These are phyloP conservation scores for Chytridiales sp. DNA, from an alignment of 371 early-diverging fungal species.

Conservation along the genomic window DNA sequence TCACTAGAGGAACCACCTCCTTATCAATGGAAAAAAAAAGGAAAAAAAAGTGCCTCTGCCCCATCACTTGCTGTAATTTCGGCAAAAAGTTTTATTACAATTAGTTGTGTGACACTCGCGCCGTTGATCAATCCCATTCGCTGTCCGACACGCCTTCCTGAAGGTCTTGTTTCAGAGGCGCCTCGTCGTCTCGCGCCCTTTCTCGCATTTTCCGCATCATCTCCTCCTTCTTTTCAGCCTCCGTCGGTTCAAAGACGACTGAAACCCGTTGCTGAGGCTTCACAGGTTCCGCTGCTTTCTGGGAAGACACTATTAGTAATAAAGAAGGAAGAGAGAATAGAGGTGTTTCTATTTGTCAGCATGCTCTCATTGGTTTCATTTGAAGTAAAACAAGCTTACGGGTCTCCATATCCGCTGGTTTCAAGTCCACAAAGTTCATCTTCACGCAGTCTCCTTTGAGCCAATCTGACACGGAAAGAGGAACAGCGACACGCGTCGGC, in stretches of 20 bases:
- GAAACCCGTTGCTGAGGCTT: slow-evolving; percentile 43
- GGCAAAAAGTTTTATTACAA: too few species aligned
- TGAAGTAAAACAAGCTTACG: slow-evolving; percentile 39
- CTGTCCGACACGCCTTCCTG: slow-evolving; percentile 52
- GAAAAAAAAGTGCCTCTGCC: too few species aligned
- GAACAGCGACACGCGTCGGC: slow-evolving; percentile 58
- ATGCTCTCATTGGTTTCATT: not conserved
- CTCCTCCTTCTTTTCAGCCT: slow-evolving; percentile 36
- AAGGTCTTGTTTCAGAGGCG: slow-evolving; percentile 42
- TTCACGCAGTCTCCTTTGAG: slow-evolving; percentile 24
- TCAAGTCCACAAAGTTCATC: slow-evolving; percentile 44
- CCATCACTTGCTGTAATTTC: too few species aligned
- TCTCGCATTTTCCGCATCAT: slow-evolving; percentile 64
- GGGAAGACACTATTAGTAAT: slow-evolving; percentile 38
- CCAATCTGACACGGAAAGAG: slow-evolving; percentile 60
- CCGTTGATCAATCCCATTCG: slow-evolving; percentile 57
- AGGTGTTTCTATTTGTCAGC: not conserved
- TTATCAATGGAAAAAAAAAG: too few species aligned
- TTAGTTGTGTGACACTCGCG: too few species aligned
- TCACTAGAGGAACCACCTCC: too few species aligned
- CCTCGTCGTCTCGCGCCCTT: slow-evolving; percentile 45
- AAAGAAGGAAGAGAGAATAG: too few species aligned
- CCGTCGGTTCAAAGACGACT: slow-evolving; percentile 43
- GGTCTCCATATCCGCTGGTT: slow-evolving; percentile 61
- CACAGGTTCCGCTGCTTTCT: slow-evolving; percentile 52